These are phyloP conservation scores for Rhodotorula mucilaginosa DNA, from an alignment of 1,284 basidiomycete species.

Conservation along the genomic window DNA sequence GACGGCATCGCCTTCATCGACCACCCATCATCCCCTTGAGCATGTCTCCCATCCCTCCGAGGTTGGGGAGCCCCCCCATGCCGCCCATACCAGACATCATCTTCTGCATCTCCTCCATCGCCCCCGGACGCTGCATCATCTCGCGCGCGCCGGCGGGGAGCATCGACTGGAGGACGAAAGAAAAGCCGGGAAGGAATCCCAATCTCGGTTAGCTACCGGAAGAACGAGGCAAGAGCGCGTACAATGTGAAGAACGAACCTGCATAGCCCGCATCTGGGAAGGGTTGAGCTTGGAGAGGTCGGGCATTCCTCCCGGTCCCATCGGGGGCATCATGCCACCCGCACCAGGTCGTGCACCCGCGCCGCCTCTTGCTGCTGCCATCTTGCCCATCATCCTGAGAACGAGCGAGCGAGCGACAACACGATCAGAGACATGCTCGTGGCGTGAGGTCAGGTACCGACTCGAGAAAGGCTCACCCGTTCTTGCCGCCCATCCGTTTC, in stretches of 20 bases:
- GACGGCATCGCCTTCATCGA: not conserved
- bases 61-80: slow-evolving; percentile 33
- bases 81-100: slow-evolving; percentile 46
- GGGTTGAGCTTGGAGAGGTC: slow-evolving; percentile 55
- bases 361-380: slow-evolving; percentile 77
- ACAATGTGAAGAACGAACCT: too few relatives aligned
- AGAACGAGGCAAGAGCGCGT: too few relatives aligned
- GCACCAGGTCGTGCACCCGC: slow-evolving; percentile 42
- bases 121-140: slow-evolving; percentile 27
- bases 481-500: slow-evolving; percentile 93
- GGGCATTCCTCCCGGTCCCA: slow-evolving; percentile 39
- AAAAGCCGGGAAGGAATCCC: too few relatives aligned
- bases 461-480: slow-evolving; percentile 56
- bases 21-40: slow-evolving; percentile 40
- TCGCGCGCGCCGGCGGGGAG: slow-evolving; percentile 33
- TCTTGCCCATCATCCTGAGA: slow-evolving; percentile 65
- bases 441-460: too few relatives aligned
- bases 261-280: slow-evolving; percentile 88
- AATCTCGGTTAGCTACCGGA: too few relatives aligned
- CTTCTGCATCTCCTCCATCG: slow-evolving; percentile 57
- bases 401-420: too few relatives aligned
- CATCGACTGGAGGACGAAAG: slow-evolving; percentile 13
- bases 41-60: slow-evolving; percentile 46
- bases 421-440: too few relatives aligned
- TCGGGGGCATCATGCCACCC: slow-evolving; percentile 65